Evolutionary conservation across 2,329 filamentous ascomycete species (phyloP).

Genomic region (Penicillium sp.): DNA sequence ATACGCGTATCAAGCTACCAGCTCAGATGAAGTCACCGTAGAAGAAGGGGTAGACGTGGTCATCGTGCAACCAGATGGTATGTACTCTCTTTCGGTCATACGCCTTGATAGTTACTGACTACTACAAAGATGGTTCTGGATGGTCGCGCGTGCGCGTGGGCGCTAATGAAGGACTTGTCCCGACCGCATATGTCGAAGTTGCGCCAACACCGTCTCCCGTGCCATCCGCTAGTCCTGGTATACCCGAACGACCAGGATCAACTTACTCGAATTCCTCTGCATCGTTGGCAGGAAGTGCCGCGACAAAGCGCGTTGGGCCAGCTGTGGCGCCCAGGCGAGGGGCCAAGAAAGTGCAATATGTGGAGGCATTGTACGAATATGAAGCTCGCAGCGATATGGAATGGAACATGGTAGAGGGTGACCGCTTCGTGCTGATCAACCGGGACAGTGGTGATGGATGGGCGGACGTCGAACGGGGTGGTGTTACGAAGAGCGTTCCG

Average conservation of each 20-base stretch:
- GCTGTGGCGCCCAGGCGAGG: constrained; percentile 87
- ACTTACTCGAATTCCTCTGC: constrained; percentile 75
- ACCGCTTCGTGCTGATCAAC: constrained; percentile 85
- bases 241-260: constrained; percentile 63
- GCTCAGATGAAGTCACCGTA: constrained; percentile 77
- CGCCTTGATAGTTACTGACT: constrained; percentile 11
- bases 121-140: constrained; percentile 71
- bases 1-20: constrained; percentile 78
- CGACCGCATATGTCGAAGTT: constrained; percentile 78
- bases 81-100: constrained; percentile 36
- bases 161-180: constrained; percentile 76
- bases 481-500: constrained; percentile 81
- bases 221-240: constrained; percentile 29
- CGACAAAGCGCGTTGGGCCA: constrained; percentile 79
- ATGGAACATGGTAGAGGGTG: constrained; percentile 86
- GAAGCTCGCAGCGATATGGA: constrained; percentile 80
- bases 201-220: constrained; percentile 49
- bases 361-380: constrained; percentile 91
- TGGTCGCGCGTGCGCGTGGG: constrained; percentile 83
- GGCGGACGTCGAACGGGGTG: constrained; percentile 93
- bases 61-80: constrained; percentile 85
- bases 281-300: constrained; percentile 59
- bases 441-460: constrained; percentile 91
- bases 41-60: constrained; percentile 74
- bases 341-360: constrained; percentile 91